Percentiles rank a stretch among this genome's conserved stretches.
Conservation (phyloP, 208 protist genomes). For the Leishmania aethiopica region DNA sequence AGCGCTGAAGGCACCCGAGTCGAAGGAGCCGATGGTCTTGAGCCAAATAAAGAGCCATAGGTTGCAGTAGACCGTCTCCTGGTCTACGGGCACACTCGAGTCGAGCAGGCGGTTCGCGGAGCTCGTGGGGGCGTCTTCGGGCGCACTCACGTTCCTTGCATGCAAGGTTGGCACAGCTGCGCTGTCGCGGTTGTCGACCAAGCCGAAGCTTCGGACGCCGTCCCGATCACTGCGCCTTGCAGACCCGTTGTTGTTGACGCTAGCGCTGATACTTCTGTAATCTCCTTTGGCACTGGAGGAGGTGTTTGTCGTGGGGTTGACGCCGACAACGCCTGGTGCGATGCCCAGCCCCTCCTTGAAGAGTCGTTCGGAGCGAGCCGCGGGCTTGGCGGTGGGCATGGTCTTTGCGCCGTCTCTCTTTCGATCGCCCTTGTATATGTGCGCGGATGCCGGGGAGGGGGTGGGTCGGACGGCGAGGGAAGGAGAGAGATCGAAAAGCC, state of each 20-base stretch:
- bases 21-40: slow-evolving; percentile 86
- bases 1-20: slow-evolving; percentile 89
- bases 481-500: not conserved
- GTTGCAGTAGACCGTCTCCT: slow-evolving; percentile 51
- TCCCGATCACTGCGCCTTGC: not conserved
- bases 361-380: slow-evolving; percentile 11
- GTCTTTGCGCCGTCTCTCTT: not conserved
- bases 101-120: not conserved
- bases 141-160: not conserved
- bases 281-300: not conserved
- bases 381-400: slow-evolving; percentile 17
- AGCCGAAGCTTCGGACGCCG: not conserved
- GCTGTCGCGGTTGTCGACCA: not conserved
- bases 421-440: not conserved
- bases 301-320: not conserved
- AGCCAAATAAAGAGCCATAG: slow-evolving; percentile 81
- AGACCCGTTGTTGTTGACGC: not conserved
- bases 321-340: not conserved
- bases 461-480: not conserved
- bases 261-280: not conserved
- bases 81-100: slow-evolving; percentile 19
- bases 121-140: not conserved
- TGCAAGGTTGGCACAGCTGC: not conserved
- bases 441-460: not conserved
- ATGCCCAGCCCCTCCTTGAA: not conserved